Evolutionary conservation across 345 rosid species (phyloP).

Genomic region (Camelina hispida): DNA sequence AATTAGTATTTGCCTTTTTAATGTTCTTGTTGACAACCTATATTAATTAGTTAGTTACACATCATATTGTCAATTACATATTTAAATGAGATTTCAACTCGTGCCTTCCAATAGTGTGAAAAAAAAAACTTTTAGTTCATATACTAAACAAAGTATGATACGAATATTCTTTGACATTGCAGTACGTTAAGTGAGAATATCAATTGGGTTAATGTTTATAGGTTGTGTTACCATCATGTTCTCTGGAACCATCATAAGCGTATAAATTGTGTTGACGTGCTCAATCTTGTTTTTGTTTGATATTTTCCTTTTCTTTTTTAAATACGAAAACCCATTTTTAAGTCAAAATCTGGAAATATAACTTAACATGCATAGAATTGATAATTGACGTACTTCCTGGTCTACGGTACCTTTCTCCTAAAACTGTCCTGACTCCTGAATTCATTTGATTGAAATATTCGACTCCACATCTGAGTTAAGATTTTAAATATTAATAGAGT

Average conservation of each 20-base stretch:
- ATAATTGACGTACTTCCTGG: no score
- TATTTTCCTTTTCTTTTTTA: background rate
- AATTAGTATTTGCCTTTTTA: no score
- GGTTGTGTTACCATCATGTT: slow-evolving; percentile 12
- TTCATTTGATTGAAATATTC: background rate
- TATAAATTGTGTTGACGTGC: slow-evolving; percentile 13
- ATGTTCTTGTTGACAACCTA: no score
- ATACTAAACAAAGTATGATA: slow-evolving; percentile 18
- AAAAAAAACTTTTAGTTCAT: background rate
- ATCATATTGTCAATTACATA: background rate
- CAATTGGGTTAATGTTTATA: slow-evolving; percentile 1
- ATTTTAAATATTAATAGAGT: no score
- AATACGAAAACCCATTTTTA: background rate
- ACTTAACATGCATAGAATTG: no score
- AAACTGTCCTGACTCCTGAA: background rate
- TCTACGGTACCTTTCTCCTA: no score
- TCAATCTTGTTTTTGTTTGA: slow-evolving; percentile 1
- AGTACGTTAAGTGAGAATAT: slow-evolving; percentile 8
- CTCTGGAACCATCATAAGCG: slow-evolving; percentile 17
- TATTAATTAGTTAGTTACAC: background rate
- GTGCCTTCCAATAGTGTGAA: background rate
- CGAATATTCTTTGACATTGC: slow-evolving; percentile 29
- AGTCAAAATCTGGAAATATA: background rate
- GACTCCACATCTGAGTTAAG: background rate
- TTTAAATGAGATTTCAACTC: slow-evolving; percentile 6